These are phyloP conservation scores for Termitomyces sp. DNA, from an alignment of 768 basidiomycete species.

Conservation along the genomic window DNA sequence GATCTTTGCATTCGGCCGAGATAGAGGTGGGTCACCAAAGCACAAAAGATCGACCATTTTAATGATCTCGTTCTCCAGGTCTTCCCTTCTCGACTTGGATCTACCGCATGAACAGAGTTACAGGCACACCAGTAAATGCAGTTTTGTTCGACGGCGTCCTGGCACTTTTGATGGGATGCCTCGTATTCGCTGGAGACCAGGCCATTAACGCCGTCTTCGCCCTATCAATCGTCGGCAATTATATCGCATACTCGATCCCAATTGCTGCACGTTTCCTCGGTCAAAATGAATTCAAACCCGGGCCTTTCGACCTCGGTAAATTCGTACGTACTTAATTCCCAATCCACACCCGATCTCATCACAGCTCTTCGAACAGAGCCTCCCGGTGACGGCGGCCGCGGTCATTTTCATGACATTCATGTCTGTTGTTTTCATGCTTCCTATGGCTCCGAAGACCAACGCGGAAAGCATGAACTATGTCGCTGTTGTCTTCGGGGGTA, in stretches of 20 bases:
- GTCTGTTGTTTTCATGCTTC: conserved; percentile 49
- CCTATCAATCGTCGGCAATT: conserved; percentile 36
- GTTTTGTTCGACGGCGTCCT: conserved; percentile 45
- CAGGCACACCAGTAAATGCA: conserved; percentile 50
- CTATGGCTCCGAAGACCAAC: conserved; percentile 34
- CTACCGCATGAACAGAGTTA: conserved; percentile 48
- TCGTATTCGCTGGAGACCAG: conserved; percentile 53
- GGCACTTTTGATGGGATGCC: conserved; percentile 46
- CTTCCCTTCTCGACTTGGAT: conserved; percentile 60
- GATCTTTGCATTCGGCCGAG: conserved; percentile 66
- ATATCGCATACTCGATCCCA: conserved; percentile 49
- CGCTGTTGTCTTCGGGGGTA: conserved; percentile 50
- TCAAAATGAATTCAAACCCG: conserved; percentile 44
- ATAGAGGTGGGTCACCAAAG: conserved; percentile 33
- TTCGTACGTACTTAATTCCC: neutral
- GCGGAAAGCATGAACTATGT: conserved; percentile 56
- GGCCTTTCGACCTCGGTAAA: conserved; percentile 48
- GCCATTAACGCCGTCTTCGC: conserved; percentile 59
- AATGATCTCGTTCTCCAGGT: conserved; percentile 20
- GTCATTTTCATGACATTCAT: conserved; percentile 55
- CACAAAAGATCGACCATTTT: too few relatives aligned
- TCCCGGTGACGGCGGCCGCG: conserved; percentile 39
- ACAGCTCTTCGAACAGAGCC: conserved; percentile 27
- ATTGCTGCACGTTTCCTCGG: conserved; percentile 45
- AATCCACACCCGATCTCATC: neutral